Evolutionary conservation across 371 early-diverging fungal species (phyloP).

Genomic region (Mortierella sp.): DNA sequence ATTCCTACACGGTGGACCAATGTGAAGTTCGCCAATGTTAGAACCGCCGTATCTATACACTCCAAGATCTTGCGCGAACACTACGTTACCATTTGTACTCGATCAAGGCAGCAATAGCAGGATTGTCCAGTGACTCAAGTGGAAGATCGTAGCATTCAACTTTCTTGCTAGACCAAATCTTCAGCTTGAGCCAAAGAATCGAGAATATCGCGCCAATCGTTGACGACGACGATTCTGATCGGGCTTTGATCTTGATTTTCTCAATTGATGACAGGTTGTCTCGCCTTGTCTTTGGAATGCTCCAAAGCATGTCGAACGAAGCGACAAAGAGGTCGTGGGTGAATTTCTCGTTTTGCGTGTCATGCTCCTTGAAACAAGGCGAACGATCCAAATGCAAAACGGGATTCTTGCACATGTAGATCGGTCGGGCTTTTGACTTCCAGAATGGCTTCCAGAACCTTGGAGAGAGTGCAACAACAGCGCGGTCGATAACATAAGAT

Average conservation of each 20-base stretch:
- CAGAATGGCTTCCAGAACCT: conserved; percentile 1
- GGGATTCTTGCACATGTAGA: conserved; percentile 16
- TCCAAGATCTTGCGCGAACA: too few species aligned
- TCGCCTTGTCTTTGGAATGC: neutral
- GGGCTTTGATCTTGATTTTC: too few species aligned
- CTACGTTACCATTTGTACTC: conserved; percentile 51
- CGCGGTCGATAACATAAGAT: conserved; percentile 12
- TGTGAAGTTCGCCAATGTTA: too few species aligned
- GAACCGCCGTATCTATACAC: too few species aligned
- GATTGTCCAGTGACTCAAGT: conserved; percentile 16
- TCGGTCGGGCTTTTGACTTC: too few species aligned
- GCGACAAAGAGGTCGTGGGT: conserved; percentile 19
- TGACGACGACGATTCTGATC: neutral
- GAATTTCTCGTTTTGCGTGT: conserved; percentile 16
- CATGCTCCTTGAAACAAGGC: neutral
- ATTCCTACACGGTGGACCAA: too few species aligned
- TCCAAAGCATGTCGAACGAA: conserved; percentile 19
- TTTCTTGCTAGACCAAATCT: too few species aligned
- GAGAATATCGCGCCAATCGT: neutral
- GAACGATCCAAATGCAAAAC: neutral
- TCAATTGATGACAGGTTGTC: too few species aligned
- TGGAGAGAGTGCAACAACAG: conserved; percentile 11
- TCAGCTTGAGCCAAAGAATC: conserved; percentile 6
- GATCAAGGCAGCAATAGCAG: conserved; percentile 21
- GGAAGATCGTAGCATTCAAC: conserved; percentile 15